These are phyloP conservation scores for Condylostoma magnum DNA, from an alignment of 169 alveolate species.

Conservation along the genomic window DNA sequence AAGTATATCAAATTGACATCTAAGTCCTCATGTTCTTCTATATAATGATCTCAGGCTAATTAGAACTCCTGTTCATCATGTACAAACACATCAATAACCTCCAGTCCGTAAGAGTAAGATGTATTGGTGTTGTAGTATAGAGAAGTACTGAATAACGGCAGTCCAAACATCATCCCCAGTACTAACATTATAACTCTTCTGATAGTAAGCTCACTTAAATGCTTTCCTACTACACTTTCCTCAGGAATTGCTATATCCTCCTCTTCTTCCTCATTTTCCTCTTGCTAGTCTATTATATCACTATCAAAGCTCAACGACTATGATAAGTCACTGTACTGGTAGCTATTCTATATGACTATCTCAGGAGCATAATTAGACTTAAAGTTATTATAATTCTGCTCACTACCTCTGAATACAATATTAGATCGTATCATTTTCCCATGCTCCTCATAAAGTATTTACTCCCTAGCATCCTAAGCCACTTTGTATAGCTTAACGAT, in stretches of 20 bases:
- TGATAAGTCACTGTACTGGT: background rate
- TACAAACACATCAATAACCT: conserved; percentile 31
- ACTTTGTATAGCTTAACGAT: conserved; percentile 65
- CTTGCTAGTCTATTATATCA: background rate
- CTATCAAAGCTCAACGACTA: background rate
- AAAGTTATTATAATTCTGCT: background rate
- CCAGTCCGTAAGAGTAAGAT: conserved; percentile 54
- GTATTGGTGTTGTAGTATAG: conserved; percentile 51
- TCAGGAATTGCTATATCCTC: conserved; percentile 25
- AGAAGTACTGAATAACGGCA: conserved; percentile 59
- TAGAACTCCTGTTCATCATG: conserved; percentile 32
- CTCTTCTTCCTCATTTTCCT: background rate
- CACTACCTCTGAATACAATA: background rate
- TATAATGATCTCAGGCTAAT: conserved; percentile 41
- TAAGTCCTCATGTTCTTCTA: conserved; percentile 43
- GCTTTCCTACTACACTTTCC: conserved; percentile 81
- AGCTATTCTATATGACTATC: background rate
- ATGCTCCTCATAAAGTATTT: background rate
- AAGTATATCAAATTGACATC: conserved; percentile 62
- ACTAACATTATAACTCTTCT: conserved; percentile 78
- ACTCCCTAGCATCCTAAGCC: conserved; percentile 6
- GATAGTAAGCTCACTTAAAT: conserved; percentile 79
- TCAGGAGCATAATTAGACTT: background rate
- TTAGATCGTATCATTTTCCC: background rate
- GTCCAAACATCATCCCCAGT: conserved; percentile 63